These are phyloP conservation scores for Meira nashicola DNA, from an alignment of 1,284 basidiomycete genomes.

Conservation along the genomic window DNA sequence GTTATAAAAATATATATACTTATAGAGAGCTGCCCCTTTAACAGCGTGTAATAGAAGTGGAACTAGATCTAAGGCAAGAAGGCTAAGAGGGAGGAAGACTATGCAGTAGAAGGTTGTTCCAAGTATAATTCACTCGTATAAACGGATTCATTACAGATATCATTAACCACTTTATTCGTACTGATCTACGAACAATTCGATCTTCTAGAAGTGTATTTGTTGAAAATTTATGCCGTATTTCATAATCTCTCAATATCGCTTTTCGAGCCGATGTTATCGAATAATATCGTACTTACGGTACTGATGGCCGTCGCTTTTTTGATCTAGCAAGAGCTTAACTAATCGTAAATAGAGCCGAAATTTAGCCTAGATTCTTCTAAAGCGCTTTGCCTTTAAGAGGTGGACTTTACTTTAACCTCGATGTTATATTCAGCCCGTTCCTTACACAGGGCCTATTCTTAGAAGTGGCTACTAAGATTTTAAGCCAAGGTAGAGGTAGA, in stretches of 20 bases:
- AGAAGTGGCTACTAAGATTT: constrained; percentile 23
- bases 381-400: constrained; percentile 26
- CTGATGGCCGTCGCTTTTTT: constrained; percentile 32
- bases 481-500: constrained; percentile 24
- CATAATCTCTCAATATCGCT: constrained; percentile 29
- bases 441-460: constrained; percentile 24
- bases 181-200: constrained; percentile 17
- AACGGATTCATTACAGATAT: neutral
- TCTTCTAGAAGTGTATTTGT: constrained; percentile 12
- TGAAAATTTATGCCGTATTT: constrained; percentile 7
- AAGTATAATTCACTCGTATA: too few relatives aligned
- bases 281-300: constrained; percentile 11
- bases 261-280: constrained; percentile 13
- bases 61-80: too few relatives aligned
- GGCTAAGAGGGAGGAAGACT: too few relatives aligned
- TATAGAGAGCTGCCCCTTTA: too few relatives aligned
- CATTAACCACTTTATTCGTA: constrained; percentile 21
- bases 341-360: constrained; percentile 29
- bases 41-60: too few relatives aligned
- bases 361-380: constrained; percentile 34
- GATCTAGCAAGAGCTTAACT: constrained; percentile 16
- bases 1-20: too few relatives aligned
- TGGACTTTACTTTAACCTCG: constrained; percentile 38
- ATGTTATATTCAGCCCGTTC: constrained; percentile 35
- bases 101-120: too few relatives aligned